Base-by-base conservation (phyloP, 768 basidiomycete species). In the Psilocybe subaeruginosa region DNA sequence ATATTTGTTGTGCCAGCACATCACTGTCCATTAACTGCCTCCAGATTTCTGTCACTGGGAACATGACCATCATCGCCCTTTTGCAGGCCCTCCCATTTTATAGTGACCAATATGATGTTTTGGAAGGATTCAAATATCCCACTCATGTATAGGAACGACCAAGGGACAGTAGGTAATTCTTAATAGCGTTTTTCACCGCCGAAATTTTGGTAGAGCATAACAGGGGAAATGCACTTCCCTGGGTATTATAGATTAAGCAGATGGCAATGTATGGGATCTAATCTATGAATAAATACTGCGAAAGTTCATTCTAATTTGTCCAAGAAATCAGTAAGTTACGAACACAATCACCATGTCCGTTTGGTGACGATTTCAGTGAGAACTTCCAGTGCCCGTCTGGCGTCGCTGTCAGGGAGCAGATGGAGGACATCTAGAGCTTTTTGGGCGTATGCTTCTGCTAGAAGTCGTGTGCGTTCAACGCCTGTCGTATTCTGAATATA, bases 361-460 rank as follows among this genome's bases (percentile, higher is more conserved):
- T 83, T 79, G 47, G 90, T 80, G 19, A 93, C 88, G 35, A 82
- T 82, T 60, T 88, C 86, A 33, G 90, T 85, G 66, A 97, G 77
- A 12, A 76, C 82, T 51, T 90, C 86, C 60, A 99, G 75, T n/a
- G 91, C 94, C 29, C 78, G 76, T 72, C 86, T 88, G 31, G 92
- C 88, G 61, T 93, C 90, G 66, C 90, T 92, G 63, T 91, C 89
- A 6, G 96, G 96, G 56, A 99, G 80, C 5, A 81, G 72, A 33
- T 73, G 75, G 14, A 97, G 78, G 14, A 85, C 84, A 62, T 90
- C 86, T 39, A 84, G 82, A 16, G 96, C 96, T 69, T 88, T 88
- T 41, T 85, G 81, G 0, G 92, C 92, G 68, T 97, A 93, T 19
- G 79, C 75, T 46, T 77, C 75, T 4, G 96, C 96, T 23, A 98